phyloP scores from a whole-genome alignment of 2,329 filamentous ascomycete species.

The Neonectria hederae region DNA sequence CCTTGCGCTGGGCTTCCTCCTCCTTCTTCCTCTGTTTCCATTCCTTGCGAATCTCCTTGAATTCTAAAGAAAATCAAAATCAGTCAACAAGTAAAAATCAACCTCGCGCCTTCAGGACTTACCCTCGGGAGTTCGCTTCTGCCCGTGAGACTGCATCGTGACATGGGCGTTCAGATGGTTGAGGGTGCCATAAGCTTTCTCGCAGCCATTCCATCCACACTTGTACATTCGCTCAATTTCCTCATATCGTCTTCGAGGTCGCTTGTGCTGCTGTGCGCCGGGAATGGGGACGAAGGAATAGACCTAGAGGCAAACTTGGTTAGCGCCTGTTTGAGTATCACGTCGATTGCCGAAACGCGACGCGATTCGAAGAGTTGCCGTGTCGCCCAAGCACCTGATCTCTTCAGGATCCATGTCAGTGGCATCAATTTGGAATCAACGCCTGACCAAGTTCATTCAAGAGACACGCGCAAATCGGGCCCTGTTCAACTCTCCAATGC shows the following conservation, averaged over 20 bases:
- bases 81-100: slow-evolving; percentile 36
- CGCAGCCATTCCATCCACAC: slow-evolving; percentile 97
- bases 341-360: background rate
- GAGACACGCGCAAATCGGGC: background rate
- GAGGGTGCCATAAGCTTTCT: slow-evolving; percentile 97
- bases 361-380: background rate
- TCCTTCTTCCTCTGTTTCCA: slow-evolving; percentile 99
- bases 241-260: slow-evolving; percentile 91
- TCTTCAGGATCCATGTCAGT: background rate
- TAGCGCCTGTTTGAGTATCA: background rate
- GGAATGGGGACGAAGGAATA: slow-evolving; percentile 99
- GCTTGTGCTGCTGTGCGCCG: slow-evolving; percentile 95
- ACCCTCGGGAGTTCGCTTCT: slow-evolving; percentile 98
- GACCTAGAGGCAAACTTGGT: slow-evolving; percentile 64
- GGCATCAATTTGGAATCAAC: background rate
- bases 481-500: background rate
- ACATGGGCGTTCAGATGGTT: slow-evolving; percentile 99
- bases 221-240: slow-evolving; percentile 99
- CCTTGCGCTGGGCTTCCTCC: slow-evolving; percentile 89
- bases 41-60: slow-evolving; percentile 98
- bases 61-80: slow-evolving; percentile 69
- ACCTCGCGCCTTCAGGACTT: slow-evolving; percentile 50
- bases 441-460: background rate
- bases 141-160: slow-evolving; percentile 97
- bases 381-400: background rate